Base-by-base conservation (phyloP, 2,329 filamentous ascomycete genomes). In the Nectriaceae sp. region DNA sequence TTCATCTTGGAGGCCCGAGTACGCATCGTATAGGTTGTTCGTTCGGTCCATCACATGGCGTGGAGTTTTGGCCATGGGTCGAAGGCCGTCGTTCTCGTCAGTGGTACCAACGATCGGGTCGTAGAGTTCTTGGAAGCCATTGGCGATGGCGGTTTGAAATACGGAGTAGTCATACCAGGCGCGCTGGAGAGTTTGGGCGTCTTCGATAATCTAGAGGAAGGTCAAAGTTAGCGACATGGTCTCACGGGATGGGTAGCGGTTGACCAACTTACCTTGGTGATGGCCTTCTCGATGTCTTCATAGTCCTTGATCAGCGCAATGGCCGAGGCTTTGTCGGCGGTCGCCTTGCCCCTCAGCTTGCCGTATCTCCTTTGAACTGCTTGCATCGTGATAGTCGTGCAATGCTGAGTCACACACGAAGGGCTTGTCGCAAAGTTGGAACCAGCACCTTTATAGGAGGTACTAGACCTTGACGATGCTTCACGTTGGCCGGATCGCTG, bases 311-410 rank as follows among this genome's bases (percentile, higher is more conserved):
- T 33, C 21, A 50, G 26, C 6, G 40, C 29, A 6, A 45, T 22
- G 31, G 46, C 50, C 41, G 46, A 36, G 33, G 49, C 42, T 15
- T 53, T 43, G 33, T 53, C 47, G 13, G 40, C 22, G 24, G 47
- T 40, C 5, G 47, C 22, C 22, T 29, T 44, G 24, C 41, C 46
- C 21, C 29, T 44, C 18, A 53, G n/a, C 42, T 50, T 53, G 26
- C 44, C 48, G 21, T 50, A 26, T 24, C 42, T 44, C 38, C 22
- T 41, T 38, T 49, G 47, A 11, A 53, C 47, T n/a, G 47, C 46
- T 42, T 52, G 49, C 40, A 52, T 43, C 20, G 46, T 44, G 46
- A 33, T 46, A 24, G 49, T n/a, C n/a, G n/a, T n/a, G n/a, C n/a
- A n/a, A n/a, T n/a, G 45, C 3, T 45, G 44, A 21, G 47, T 50